Evolutionary conservation across 768 basidiomycete species (phyloP).

Genomic region (Collybia sp.): DNA sequence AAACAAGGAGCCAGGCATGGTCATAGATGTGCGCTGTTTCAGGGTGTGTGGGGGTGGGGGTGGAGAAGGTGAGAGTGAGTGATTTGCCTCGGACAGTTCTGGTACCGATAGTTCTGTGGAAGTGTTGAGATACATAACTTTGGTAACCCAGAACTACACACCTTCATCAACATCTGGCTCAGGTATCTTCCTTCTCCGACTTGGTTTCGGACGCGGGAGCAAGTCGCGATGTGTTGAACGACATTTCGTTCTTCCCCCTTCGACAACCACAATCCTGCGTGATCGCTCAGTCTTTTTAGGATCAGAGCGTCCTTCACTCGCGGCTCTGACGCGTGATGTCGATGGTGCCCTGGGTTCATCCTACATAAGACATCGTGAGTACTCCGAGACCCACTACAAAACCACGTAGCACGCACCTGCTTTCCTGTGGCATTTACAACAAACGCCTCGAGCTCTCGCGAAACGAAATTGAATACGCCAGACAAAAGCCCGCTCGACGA

Average conservation of each 20-base stretch:
- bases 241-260: no score
- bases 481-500: constrained; percentile 43
- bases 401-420: constrained; percentile 13
- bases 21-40: constrained; percentile 39
- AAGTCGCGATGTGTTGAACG: no score
- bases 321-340: no score
- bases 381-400: neutral
- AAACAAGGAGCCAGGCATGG: constrained; percentile 80
- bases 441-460: constrained; percentile 69
- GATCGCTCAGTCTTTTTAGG: no score
- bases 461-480: constrained; percentile 65
- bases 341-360: neutral
- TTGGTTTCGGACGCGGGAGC: no score
- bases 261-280: no score
- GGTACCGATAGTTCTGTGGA: constrained; percentile 5
- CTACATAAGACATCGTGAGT: neutral
- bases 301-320: no score
- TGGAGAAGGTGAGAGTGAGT: constrained; percentile 16
- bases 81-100: neutral
- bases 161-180: constrained; percentile 3
- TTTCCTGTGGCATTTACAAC: constrained; percentile 59
- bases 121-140: neutral
- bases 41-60: constrained; percentile 27
- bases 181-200: neutral
- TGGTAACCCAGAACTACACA: neutral